These are phyloP conservation scores for Mycena galopus DNA, from an alignment of 768 basidiomycete genomes.

Conservation along the genomic window DNA sequence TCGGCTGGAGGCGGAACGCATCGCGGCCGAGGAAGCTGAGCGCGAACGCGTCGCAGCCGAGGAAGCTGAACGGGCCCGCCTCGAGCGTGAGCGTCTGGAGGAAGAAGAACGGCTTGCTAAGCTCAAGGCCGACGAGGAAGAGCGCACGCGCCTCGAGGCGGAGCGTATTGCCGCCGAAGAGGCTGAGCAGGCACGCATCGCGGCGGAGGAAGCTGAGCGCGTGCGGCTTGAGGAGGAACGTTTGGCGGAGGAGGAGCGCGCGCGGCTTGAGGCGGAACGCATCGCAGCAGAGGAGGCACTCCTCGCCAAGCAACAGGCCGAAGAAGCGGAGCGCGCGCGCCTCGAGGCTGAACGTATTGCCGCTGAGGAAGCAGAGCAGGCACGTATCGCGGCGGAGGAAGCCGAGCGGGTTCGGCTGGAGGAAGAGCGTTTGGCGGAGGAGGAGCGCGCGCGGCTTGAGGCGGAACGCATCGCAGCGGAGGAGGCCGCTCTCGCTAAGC, in stretches of 20 bases:
- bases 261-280: not conserved
- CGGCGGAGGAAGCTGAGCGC: not conserved
- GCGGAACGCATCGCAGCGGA: not conserved
- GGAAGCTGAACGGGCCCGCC: not conserved
- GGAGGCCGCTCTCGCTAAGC: not conserved
- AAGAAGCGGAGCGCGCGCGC: not conserved
- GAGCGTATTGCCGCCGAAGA: not conserved
- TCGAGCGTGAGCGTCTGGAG: not conserved
- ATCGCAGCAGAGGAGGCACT: not conserved
- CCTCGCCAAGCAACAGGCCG: not conserved
- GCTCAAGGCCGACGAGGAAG: not conserved
- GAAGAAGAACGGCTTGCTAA: not conserved
- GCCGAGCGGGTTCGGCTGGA: not conserved
- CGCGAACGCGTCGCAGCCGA: not conserved
- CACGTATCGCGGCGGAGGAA: not conserved
- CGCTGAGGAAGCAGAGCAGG: not conserved
- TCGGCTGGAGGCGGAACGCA: not conserved
- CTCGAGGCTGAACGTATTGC: not conserved
- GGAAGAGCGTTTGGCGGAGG: constrained; percentile 4
- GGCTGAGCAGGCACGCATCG: not conserved
- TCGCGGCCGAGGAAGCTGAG: not conserved
- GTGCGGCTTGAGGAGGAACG: not conserved
- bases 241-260: not conserved
- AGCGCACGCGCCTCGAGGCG: not conserved
- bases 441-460: not conserved